phyloP scores from a whole-genome alignment of 1,284 basidiomycete genomes.

The Ustilago hordei region DNA sequence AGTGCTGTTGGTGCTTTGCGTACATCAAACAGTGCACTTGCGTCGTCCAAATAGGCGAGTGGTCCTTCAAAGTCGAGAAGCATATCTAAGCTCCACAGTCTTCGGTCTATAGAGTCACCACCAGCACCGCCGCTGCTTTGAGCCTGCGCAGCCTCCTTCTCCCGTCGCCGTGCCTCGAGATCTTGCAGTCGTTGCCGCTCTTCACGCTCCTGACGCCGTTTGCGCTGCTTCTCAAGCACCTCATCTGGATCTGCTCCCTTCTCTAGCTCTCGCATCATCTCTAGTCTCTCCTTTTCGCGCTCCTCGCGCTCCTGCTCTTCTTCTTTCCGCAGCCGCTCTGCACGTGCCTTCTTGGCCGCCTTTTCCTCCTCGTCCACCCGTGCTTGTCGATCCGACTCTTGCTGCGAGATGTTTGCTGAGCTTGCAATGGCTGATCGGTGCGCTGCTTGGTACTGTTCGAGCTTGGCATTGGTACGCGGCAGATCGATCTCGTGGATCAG shows the following conservation, averaged over 20 bases:
- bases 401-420: constrained; percentile 52
- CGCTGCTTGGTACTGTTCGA: constrained; percentile 78
- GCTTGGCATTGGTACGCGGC: constrained; percentile 84
- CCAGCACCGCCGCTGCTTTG: constrained; percentile 14
- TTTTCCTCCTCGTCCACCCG: constrained; percentile 54
- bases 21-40: constrained; percentile 41
- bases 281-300: constrained; percentile 56
- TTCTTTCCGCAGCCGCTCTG: constrained; percentile 50
- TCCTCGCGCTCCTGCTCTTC: constrained; percentile 58
- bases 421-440: constrained; percentile 55
- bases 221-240: constrained; percentile 49
- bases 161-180: constrained; percentile 30
- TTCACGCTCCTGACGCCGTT: constrained; percentile 52
- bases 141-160: constrained; percentile 38
- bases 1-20: constrained; percentile 50
- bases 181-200: constrained; percentile 38
- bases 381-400: constrained; percentile 57
- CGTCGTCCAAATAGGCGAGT: constrained; percentile 60
- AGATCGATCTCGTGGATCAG: constrained; percentile 91
- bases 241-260: constrained; percentile 57
- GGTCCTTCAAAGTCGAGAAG: constrained; percentile 62
- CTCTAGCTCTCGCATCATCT: constrained; percentile 61
- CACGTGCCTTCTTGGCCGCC: constrained; percentile 51
- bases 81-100: constrained; percentile 55
- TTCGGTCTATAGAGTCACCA: constrained; percentile 21